Evolutionary conservation across 352 stramenopile genomes (phyloP), one percentile per base, ranked within the genome.

Genomic region (Salisapilia sapeloensis): DNA sequence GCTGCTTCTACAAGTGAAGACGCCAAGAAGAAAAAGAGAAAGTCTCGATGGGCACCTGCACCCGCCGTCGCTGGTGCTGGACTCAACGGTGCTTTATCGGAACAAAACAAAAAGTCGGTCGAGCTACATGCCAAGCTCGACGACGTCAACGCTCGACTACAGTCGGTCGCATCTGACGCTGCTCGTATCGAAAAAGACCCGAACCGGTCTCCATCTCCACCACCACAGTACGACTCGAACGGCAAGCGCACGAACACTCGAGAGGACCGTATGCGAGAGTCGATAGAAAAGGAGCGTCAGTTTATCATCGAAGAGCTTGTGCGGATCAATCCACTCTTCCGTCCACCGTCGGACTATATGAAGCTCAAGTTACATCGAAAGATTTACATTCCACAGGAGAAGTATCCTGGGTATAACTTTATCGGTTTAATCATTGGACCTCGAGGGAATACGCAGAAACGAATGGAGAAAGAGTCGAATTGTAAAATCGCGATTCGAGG

Each of bases 321-420:
- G 40, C 93, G 96, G 58, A 53, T 97, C 18, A 96, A 98, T 45
- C 86, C 82, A 17, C 58, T 91, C 21, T 92, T 82, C 30, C 76
- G 71, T 4, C 75, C 71, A 10, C 77, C 81, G 4, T 60, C 78
- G 0, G 78, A 91, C 40, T 90, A 97, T 42, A 69, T 87, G 33
- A 85, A 79, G 33, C 65, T 86, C 38, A 98, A 97, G 60, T 64
- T 95, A 33, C 78, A 62, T 29, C 82, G 89, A 24, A 98, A 97
- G 61, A 90, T 99, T 40, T 95, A 94, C 45, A 98, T 99, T 53
- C 94, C 94, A 0, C 65, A 97, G 25, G 91, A 97, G 26, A 84
- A 98, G 25, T 97, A 94, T 67, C 96, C 95, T 0, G 91, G 75
- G 4, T 99, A 99, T 66, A 99, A 99, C 57, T 99, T 99, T 55